Base-by-base conservation (phyloP, 169 alveolate genomes). In the Plasmodium ovale region DNA sequence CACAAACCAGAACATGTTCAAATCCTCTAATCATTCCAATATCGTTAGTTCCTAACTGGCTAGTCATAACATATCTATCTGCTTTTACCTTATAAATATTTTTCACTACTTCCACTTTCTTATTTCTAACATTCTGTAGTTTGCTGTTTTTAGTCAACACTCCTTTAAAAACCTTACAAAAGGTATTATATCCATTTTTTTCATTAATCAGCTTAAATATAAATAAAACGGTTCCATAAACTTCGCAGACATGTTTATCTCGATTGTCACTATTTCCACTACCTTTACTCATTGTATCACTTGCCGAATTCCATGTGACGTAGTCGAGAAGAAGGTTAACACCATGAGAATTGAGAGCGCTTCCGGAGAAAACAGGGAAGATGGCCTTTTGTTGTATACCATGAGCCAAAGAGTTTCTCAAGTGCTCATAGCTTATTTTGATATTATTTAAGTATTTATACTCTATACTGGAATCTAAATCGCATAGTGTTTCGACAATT, bases 11-110 rank as follows among this genome's bases (percentile, higher is more conserved):
- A 53, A 74, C 73, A 31, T 79, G 10, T 54, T 77, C 68, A 62
- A 92, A 58, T 4, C 94, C 94, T 47, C 89, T 51, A 9, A 92
- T 69, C 94, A 92, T 92, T 31, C 89, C 93, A 7, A 92, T 92
- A 31, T 92, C 94, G 27, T 91, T 91, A 42, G 74, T 87, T 9
- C 31, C 58, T 27, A 92, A 19, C 27, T 25, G 42, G 2, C 49
- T 87, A 2, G 87, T 58, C 72, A 71, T 91, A 9, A 82, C 71
- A 65, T 87, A 92, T 19, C 87, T 77, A 37, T 87, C 92, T 9
- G 92, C 94, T 31, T 92, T 87, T 33, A 92, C 87, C 53, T 92
- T 92, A 79, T 87, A 92, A 47, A 92, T 79, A 62, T 44, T 87
- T 49, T 88, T 88, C 23, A 88, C 92, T 72, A 64, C 54, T 82